Percentiles rank a stretch among this genome's conserved stretches.
phyloP scores from a whole-genome alignment of 2,329 filamentous ascomycete species.

The Blumeria hordei region DNA sequence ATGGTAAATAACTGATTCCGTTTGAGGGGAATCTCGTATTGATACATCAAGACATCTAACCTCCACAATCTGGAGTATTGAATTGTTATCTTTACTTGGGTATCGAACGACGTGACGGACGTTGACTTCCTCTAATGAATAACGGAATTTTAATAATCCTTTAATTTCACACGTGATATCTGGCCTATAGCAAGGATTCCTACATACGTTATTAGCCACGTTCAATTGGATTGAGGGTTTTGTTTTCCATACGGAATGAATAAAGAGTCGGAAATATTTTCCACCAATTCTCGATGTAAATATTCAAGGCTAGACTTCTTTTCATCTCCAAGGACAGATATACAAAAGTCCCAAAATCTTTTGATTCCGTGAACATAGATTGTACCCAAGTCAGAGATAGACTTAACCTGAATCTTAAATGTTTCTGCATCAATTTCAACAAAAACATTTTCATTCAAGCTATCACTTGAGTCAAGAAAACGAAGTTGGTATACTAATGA shows the following conservation, averaged over 20 bases:
- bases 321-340: not conserved
- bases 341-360: constrained; percentile 13
- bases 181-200: constrained; percentile 2
- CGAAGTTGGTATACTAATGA: constrained; percentile 10
- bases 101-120: constrained; percentile 4
- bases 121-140: not conserved
- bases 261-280: not conserved
- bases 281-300: not conserved
- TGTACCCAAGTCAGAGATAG: constrained; percentile 5
- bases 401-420: constrained; percentile 6
- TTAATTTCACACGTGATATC: constrained; percentile 2
- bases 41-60: not conserved
- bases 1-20: not conserved
- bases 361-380: constrained; percentile 13
- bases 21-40: not conserved
- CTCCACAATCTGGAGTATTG: constrained; percentile 5
- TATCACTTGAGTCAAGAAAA: constrained; percentile 6
- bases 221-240: not conserved
- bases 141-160: not conserved
- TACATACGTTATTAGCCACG: not conserved
- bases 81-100: constrained; percentile 2
- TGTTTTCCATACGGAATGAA: constrained; percentile 1
- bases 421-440: constrained; percentile 14
- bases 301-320: not conserved
- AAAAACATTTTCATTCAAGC: constrained; percentile 4